Evolutionary conservation across 2,329 filamentous ascomycete genomes (phyloP).

Genomic region (Colletotrichum aenigma): DNA sequence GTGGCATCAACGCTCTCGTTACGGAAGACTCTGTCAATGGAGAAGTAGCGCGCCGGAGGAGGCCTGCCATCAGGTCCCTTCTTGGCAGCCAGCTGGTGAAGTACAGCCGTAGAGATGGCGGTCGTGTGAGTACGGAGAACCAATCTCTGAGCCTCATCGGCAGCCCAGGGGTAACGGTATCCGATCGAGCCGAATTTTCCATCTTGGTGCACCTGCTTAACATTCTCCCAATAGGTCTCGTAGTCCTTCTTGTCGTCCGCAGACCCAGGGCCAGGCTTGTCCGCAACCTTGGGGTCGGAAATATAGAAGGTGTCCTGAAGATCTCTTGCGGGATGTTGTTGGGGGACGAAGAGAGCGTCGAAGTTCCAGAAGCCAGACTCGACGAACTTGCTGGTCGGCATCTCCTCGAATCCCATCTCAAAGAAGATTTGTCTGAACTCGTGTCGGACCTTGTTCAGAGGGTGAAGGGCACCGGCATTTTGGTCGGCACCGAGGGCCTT

Average conservation of each 20-base stretch:
- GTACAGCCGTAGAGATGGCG: conserved; percentile 86
- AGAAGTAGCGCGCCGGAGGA: conserved; percentile 89
- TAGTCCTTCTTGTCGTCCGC: conserved; percentile 70
- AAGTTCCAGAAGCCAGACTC: conserved; percentile 90
- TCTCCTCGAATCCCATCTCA: conserved; percentile 98
- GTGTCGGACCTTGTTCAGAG: conserved; percentile 90
- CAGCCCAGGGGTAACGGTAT: conserved; percentile 93
- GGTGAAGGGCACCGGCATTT: conserved; percentile 65
- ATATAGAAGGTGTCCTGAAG: conserved; percentile 99
- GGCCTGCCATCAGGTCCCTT: conserved; percentile 73
- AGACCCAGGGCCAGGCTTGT: conserved; percentile 64
- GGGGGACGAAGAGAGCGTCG: conserved; percentile 22
- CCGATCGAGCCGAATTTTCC: conserved; percentile 95
- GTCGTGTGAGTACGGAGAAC: conserved; percentile 97
- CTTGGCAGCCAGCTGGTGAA: conserved; percentile 85
- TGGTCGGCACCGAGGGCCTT: conserved; percentile 72
- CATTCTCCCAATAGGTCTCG: conserved; percentile 85
- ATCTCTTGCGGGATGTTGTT: conserved; percentile 94
- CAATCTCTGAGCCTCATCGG: conserved; percentile 82
- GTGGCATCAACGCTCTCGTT: conserved; percentile 98
- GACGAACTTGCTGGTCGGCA: conserved; percentile 92
- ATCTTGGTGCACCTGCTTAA: conserved; percentile 84
- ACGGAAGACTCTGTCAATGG: conserved; percentile 96
- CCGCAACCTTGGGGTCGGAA: conserved; percentile 81
- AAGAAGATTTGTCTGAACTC: conserved; percentile 99